Conservation (phyloP, 2,329 filamentous ascomycete genomes). For the Ambrosiella xylebori region DNA sequence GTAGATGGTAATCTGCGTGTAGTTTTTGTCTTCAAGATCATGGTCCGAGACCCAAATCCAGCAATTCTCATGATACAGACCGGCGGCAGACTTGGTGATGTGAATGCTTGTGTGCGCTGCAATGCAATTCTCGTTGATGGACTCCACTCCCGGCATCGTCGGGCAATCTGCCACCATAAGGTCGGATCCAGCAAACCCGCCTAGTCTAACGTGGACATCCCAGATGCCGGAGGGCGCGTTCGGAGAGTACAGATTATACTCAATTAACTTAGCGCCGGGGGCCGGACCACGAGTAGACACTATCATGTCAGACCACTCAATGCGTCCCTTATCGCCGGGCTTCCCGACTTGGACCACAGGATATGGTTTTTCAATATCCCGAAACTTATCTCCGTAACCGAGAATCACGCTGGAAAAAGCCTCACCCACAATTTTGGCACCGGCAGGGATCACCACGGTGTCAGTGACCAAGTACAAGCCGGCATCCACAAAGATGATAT, state of each 20-base stretch:
- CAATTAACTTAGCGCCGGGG: slow-evolving; percentile 50
- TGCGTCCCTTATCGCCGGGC: slow-evolving; percentile 42
- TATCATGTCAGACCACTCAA: slow-evolving; percentile 59
- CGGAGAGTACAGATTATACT: slow-evolving; percentile 49
- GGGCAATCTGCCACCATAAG: slow-evolving; percentile 50
- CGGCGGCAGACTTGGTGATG: slow-evolving; percentile 22
- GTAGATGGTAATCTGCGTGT: slow-evolving; percentile 34
- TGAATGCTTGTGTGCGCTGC: slow-evolving; percentile 28
- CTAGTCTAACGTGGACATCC: slow-evolving; percentile 63
- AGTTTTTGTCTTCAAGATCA: slow-evolving; percentile 32
- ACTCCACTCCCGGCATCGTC: slow-evolving; percentile 26
- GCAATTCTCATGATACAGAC: slow-evolving; percentile 27
- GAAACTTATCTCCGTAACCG: slow-evolving; percentile 38
- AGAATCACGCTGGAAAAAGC: slow-evolving; percentile 34
- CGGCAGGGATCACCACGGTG: slow-evolving; percentile 32
- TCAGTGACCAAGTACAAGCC: slow-evolving; percentile 42
- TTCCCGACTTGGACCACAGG: slow-evolving; percentile 50
- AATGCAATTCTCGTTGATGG: slow-evolving; percentile 21
- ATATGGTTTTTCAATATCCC: slow-evolving; percentile 38
- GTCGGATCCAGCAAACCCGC: slow-evolving; percentile 52
- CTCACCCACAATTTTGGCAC: slow-evolving; percentile 43
- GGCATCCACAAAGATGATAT: slow-evolving; percentile 42
- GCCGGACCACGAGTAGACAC: slow-evolving; percentile 50
- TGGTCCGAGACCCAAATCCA: slow-evolving; percentile 36
- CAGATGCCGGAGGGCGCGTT: slow-evolving; percentile 39